Evolutionary conservation across 768 basidiomycete genomes (phyloP).

Genomic region (Trametes gibbosa): DNA sequence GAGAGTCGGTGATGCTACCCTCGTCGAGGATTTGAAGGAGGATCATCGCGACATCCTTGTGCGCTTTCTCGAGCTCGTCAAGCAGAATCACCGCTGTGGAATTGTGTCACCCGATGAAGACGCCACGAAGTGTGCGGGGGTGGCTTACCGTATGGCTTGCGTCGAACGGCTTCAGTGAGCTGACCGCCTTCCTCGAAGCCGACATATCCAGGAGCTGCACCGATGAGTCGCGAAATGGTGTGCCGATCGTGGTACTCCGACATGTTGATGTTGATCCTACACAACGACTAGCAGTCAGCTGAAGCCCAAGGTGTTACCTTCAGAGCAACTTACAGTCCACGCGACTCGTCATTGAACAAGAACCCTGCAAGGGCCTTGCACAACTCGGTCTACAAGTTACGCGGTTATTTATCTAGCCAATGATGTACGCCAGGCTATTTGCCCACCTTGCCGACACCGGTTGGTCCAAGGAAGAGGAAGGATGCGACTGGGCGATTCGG

Average conservation of each 20-base stretch:
- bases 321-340: conserved; percentile 62
- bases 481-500: conserved; percentile 89
- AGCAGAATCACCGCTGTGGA: conserved; percentile 57
- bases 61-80: conserved; percentile 76
- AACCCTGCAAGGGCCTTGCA: conserved; percentile 87
- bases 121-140: no score
- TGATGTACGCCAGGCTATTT: neutral
- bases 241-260: conserved; percentile 95
- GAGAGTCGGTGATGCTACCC: conserved; percentile 85
- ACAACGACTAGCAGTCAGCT: neutral
- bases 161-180: conserved; percentile 61
- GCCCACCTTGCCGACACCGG: conserved; percentile 78
- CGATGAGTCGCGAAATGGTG: conserved; percentile 86
- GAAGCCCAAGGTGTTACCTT: neutral
- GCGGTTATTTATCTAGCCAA: conserved; percentile 4
- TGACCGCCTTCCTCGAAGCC: conserved; percentile 75
- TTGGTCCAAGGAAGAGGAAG: conserved; percentile 88
- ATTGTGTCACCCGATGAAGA: neutral
- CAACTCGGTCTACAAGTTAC: conserved; percentile 67
- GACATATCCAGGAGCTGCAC: conserved; percentile 90
- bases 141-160: conserved; percentile 52
- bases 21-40: conserved; percentile 90
- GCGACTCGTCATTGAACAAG: conserved; percentile 85
- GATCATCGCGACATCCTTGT: conserved; percentile 92
- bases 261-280: conserved; percentile 90